Evolutionary conservation across 306 rosid genomes (phyloP), one percentile per base, ranked within the genome.

Genomic region (Citrullus colocynthis): DNA sequence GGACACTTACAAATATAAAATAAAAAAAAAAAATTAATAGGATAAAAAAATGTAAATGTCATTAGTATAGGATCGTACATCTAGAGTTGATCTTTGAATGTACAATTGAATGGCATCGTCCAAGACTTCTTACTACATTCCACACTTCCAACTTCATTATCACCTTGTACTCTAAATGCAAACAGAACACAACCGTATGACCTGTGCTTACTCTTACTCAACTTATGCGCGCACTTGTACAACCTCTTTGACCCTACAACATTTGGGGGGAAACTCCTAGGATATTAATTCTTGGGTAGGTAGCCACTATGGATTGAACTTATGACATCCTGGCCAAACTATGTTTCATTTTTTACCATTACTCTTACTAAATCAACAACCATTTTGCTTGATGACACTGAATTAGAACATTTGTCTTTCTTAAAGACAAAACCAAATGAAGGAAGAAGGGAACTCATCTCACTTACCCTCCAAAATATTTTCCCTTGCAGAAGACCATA

Each of bases 381-480:
- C 57, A 37, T 28, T 69, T 69, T 69, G 18, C 36, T 12, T n/a
- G 75, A 20, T 37, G 54, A 37, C 12, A 65, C 9, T 16, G 17
- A 69, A 69, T 18, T 42, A n/a, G 4, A 67, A 39, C 54, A 42
- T 65, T 16, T 36, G 1, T 64, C 44, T 48, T 64, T 36, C 69
- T 42, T 8, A 42, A 28, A 34, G 21, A 64, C 20, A 4, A 3
- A 39, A 32, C 4, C 49, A 55, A 36, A 15, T 49, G 17, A 79
- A 11, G 56, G 59, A 41, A 28, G 7, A 76, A 76, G 56, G 13
- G 74, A 56, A 66, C 10, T 6, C 4, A 44, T 69, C 37, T 2
- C 30, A 91, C 98, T 49, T 15, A 91, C 98, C 90, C 78, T 90
- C 92, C 93, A 91, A 55, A 90, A 86, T 42, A 83, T 24, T 88